Conservation (phyloP, 2,329 filamentous ascomycete genomes). For the Aspergillus viridinutans region DNA sequence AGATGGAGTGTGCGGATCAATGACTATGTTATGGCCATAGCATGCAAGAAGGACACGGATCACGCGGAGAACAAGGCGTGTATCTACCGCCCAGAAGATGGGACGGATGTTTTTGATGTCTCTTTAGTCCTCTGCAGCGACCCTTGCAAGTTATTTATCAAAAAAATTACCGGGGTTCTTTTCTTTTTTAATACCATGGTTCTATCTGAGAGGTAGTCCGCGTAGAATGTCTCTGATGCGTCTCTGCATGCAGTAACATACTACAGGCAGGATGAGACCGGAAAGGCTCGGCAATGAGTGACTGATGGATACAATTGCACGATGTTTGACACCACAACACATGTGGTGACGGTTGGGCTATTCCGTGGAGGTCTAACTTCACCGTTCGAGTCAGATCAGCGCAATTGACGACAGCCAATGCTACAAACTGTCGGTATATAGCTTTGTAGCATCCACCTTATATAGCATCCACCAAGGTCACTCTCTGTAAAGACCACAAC, state of each 20-base stretch:
- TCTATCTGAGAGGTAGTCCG: conserved; percentile 7
- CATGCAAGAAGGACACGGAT: conserved; percentile 38
- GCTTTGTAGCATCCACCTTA: too few species aligned
- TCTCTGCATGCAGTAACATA: not conserved
- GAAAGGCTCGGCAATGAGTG: not conserved
- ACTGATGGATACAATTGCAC: too few species aligned
- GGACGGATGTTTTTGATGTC: conserved; percentile 38
- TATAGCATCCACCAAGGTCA: not conserved
- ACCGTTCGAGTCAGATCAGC: too few species aligned
- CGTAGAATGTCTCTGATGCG: not conserved
- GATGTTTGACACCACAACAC: too few species aligned
- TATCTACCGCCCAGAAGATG: conserved; percentile 31
- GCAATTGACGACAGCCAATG: not conserved
- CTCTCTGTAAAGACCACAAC: not conserved
- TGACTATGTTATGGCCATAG: conserved; percentile 41
- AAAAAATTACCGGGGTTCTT: conserved; percentile 35
- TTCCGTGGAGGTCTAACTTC: too few species aligned
- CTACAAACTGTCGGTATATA: not conserved
- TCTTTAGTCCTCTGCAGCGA: conserved; percentile 39
- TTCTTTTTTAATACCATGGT: conserved; percentile 14
- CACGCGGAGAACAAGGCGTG: conserved; percentile 31
- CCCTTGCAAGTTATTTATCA: conserved; percentile 36
- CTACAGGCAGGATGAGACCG: not conserved
- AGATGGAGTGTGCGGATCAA: conserved; percentile 39
- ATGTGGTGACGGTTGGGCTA: too few species aligned